Conservation (phyloP, 2,329 filamentous ascomycete species). For the Fusarium sp. region DNA sequence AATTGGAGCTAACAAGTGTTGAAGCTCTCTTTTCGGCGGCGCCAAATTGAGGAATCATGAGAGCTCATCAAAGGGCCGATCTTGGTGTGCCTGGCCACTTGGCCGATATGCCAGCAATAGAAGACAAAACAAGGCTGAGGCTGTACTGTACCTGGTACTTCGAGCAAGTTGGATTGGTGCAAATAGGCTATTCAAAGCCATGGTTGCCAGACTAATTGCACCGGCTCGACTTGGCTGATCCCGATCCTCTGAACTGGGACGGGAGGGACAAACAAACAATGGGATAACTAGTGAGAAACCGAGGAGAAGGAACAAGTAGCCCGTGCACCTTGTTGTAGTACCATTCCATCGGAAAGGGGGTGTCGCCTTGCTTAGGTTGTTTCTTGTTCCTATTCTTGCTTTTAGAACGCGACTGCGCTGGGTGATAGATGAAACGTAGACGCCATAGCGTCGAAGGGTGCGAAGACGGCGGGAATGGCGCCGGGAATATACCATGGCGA, state of each 20-base stretch:
- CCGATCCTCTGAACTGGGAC: constrained; percentile 33
- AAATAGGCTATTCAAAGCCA: constrained; percentile 3
- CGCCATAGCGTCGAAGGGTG: constrained; percentile 26
- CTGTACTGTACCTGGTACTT: neutral
- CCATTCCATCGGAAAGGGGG: constrained; percentile 40
- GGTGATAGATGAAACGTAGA: constrained; percentile 30
- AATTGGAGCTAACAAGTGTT: neutral
- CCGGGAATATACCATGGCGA: constrained; percentile 1
- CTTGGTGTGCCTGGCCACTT: constrained; percentile 5
- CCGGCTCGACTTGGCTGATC: constrained; percentile 27
- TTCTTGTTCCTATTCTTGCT: neutral
- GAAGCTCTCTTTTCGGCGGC: neutral
- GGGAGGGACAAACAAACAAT: neutral
- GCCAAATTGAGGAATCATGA: neutral
- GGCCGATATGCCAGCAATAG: neutral
- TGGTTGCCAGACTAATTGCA: constrained; percentile 5
- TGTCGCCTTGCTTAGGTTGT: too few relatives aligned
- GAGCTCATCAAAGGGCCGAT: neutral
- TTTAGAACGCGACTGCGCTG: neutral
- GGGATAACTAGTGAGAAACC: constrained; percentile 6
- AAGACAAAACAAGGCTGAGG: neutral
- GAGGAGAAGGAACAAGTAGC: neutral
- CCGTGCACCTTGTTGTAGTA: constrained; percentile 19
- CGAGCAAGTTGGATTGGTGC: neutral
- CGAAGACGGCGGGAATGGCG: constrained; percentile 34